phyloP scores from a whole-genome alignment of 139 green algal genomes.

The Marvania coccoides region DNA sequence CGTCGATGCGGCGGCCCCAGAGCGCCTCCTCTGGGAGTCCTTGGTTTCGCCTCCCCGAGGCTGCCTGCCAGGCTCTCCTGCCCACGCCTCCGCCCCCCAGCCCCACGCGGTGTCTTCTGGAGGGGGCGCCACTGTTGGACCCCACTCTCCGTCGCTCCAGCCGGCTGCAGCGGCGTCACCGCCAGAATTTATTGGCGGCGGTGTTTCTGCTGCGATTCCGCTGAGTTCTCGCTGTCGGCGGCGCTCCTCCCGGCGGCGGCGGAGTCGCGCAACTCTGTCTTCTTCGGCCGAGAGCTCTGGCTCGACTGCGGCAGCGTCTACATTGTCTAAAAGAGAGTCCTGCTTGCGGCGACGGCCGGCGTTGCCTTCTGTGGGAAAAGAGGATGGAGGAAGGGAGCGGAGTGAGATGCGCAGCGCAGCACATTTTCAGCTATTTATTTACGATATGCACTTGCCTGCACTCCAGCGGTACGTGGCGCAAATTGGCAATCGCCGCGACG shows the following conservation, averaged over 20 bases:
- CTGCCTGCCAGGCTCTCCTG: too few species aligned
- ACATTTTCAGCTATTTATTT: background rate
- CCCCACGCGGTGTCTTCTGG: too few species aligned
- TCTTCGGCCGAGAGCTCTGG: too few species aligned
- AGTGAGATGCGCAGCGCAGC: too few species aligned
- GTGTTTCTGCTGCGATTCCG: background rate
- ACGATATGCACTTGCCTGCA: background rate
- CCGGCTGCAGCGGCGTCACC: background rate
- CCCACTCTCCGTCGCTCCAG: background rate
- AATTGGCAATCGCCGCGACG: too few species aligned
- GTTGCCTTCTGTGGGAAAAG: background rate
- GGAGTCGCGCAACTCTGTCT: too few species aligned
- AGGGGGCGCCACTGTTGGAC: too few species aligned
- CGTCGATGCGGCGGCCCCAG: too few species aligned
- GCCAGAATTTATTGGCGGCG: background rate
- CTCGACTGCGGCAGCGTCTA: conserved; percentile 1
- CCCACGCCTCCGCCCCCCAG: too few species aligned
- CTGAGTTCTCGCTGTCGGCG: background rate
- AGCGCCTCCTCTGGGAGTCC: too few species aligned
- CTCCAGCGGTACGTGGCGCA: conserved; percentile 6
- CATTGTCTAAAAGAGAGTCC: conserved; percentile 16
- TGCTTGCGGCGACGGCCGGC: background rate
- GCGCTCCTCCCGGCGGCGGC: background rate
- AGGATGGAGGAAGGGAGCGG: too few species aligned
- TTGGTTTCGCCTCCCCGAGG: too few species aligned